phyloP scores from a whole-genome alignment of 139 green algal species.

The Chara braunii region DNA sequence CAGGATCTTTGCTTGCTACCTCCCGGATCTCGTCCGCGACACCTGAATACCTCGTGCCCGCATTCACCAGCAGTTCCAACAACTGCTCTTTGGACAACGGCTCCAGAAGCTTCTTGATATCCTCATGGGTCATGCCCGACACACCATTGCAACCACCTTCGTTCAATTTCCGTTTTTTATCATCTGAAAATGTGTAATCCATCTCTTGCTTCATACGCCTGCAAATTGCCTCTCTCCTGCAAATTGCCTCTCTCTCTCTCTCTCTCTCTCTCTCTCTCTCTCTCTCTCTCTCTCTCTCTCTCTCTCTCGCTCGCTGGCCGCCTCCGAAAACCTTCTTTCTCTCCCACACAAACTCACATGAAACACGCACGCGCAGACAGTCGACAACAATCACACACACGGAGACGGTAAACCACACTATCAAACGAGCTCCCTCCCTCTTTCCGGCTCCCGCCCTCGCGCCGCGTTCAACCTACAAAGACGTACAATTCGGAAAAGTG shows the following conservation, averaged over 20 bases:
- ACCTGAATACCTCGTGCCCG: constrained; percentile 12
- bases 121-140: neutral
- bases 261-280: constrained; percentile 11
- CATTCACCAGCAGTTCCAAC: constrained; percentile 22
- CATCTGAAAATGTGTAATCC: constrained; percentile 5
- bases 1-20: constrained; percentile 34
- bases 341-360: no score
- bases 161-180: constrained; percentile 27
- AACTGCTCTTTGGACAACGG: constrained; percentile 22
- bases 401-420: no score
- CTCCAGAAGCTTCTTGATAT: constrained; percentile 24
- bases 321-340: no score
- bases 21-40: constrained; percentile 27
- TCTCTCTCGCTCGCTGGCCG: constrained; percentile 9
- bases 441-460: no score
- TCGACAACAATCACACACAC: no score
- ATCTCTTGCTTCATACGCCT: neutral
- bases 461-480: no score
- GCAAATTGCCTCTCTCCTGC: neutral
- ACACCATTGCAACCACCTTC: neutral
- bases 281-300: neutral
- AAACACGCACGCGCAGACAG: no score
- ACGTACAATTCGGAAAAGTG: no score
- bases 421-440: no score
- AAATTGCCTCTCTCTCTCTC: constrained; percentile 1